Conservation (phyloP, 129 eudicot species). For the Artemisia argyi region DNA sequence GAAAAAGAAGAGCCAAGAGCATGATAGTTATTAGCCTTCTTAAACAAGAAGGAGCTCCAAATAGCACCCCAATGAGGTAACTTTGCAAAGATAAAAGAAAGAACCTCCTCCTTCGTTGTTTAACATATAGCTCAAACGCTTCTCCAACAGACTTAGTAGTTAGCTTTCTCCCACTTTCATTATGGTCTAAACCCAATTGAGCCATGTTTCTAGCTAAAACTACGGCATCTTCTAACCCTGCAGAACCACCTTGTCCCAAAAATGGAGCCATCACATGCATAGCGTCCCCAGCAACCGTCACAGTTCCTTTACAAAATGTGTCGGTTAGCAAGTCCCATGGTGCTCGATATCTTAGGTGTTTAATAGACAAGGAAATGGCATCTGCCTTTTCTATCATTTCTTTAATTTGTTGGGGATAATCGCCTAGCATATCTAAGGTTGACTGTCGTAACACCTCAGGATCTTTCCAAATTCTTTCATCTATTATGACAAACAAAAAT, state of each 20-base stretch:
- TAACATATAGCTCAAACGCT: constrained; percentile 36
- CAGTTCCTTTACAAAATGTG: constrained; percentile 44
- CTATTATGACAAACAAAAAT: constrained; percentile 12
- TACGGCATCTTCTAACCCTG: constrained; percentile 66
- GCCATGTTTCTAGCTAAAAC: constrained; percentile 44
- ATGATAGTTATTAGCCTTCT: constrained; percentile 20
- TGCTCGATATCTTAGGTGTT: constrained; percentile 50
- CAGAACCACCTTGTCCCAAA: constrained; percentile 76
- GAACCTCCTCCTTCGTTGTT: constrained; percentile 38
- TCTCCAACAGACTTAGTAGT: background rate
- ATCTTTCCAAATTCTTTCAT: constrained; percentile 31
- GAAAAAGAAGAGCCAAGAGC: constrained; percentile 27
- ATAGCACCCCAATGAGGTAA: constrained; percentile 35
- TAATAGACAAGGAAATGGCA: constrained; percentile 32
- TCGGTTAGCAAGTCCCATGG: constrained; percentile 70
- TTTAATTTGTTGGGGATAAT: constrained; percentile 37
- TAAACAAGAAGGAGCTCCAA: constrained; percentile 21
- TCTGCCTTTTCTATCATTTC: constrained; percentile 34
- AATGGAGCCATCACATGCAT: constrained; percentile 76
- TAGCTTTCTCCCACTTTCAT: background rate
- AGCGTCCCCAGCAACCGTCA: constrained; percentile 70
- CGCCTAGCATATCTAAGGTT: constrained; percentile 21
- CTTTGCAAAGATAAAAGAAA: constrained; percentile 37
- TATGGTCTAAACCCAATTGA: background rate
- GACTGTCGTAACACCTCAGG: constrained; percentile 37